These are phyloP conservation scores for Elsinoe ampelina DNA, from an alignment of 2,329 filamentous ascomycete genomes.

Conservation along the genomic window DNA sequence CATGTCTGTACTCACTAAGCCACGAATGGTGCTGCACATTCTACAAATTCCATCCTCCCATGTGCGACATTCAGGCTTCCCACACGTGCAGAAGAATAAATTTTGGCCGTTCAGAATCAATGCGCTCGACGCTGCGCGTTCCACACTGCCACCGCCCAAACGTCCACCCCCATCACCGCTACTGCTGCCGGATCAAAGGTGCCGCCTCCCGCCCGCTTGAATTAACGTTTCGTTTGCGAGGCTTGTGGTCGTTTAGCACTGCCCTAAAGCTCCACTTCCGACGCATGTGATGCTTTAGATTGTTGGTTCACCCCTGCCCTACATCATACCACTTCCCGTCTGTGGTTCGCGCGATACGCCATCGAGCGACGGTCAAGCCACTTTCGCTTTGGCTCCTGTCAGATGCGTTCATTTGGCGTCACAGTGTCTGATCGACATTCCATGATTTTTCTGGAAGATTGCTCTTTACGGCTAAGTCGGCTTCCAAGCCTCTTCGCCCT, in stretches of 20 bases:
- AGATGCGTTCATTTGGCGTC: constrained; percentile 10
- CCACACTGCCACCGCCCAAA: constrained; percentile 7
- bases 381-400: neutral
- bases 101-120: neutral
- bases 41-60: neutral
- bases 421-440: neutral
- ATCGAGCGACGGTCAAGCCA: neutral
- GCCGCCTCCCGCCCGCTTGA: neutral
- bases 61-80: neutral
- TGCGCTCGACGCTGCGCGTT: neutral
- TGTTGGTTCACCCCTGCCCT: constrained; percentile 5
- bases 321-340: constrained; percentile 3
- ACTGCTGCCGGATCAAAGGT: neutral
- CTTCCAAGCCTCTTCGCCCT: constrained; percentile 6
- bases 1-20: no score
- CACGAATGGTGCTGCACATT: neutral
- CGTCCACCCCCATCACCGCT: neutral
- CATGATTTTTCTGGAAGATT: constrained; percentile 13
- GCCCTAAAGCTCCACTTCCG: constrained; percentile 1
- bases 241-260: constrained; percentile 9
- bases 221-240: neutral
- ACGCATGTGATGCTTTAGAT: constrained; percentile 4
- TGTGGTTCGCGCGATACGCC: neutral
- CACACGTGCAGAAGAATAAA: neutral
- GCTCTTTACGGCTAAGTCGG: constrained; percentile 9